Percentiles rank a stretch among this genome's conserved stretches.
Conservation (phyloP, 2,329 filamentous ascomycete genomes). For the Fusarium drepaniforme region DNA sequence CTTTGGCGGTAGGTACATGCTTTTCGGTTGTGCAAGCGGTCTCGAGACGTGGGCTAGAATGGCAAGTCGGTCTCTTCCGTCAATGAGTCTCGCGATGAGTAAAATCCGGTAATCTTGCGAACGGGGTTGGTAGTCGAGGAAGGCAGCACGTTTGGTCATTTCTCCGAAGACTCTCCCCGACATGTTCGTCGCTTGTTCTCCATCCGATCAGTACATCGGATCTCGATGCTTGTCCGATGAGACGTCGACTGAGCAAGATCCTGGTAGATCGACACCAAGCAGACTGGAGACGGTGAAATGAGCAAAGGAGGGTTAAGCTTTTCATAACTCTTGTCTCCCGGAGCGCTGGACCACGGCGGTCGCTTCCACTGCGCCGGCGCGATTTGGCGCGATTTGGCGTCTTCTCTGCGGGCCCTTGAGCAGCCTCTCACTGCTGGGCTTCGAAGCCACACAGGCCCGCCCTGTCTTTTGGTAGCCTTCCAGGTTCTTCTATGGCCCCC, state of each 20-base stretch:
- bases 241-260: constrained; percentile 12
- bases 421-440: constrained; percentile 21
- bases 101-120: constrained; percentile 5
- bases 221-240: constrained; percentile 32
- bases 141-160: constrained; percentile 9
- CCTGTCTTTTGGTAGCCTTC: constrained; percentile 35
- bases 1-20: constrained; percentile 20
- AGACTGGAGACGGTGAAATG: constrained; percentile 38
- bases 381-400: constrained; percentile 25
- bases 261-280: constrained; percentile 31
- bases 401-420: constrained; percentile 5
- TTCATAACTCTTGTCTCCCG: constrained; percentile 32
- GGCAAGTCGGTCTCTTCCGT: constrained; percentile 7
- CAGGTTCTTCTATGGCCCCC: constrained; percentile 41
- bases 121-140: not conserved
- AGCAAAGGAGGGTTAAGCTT: constrained; percentile 37
- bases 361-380: constrained; percentile 31
- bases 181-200: constrained; percentile 10
- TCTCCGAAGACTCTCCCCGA: constrained; percentile 19
- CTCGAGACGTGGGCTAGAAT: constrained; percentile 4
- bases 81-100: constrained; percentile 3
- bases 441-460: constrained; percentile 30
- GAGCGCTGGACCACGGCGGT: constrained; percentile 31
- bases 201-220: constrained; percentile 20
- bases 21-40: constrained; percentile 9